Evolutionary conservation across 2,329 filamentous ascomycete species (phyloP), one percentile per base, ranked within the genome.

Genomic region (Paramyrothecium sp.): DNA sequence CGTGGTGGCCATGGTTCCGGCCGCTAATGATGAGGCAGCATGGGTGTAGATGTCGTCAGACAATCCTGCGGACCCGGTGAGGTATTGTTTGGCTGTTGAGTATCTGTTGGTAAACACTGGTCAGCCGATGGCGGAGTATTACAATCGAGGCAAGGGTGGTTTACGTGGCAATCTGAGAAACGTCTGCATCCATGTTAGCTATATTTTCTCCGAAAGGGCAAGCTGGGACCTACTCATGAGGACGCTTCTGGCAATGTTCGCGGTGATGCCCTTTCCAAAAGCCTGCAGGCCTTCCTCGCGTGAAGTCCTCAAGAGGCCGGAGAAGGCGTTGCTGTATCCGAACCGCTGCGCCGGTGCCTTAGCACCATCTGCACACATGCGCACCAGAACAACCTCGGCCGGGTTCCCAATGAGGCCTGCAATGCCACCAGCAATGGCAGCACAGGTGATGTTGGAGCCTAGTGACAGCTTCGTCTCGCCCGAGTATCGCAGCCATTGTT

Each of bases 331-430:
- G 0, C 69, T 62, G 55, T 78, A 78, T 5, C 57, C 59, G 51
- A 75, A 76, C n/a, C 72, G 68, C 53, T 78, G 67, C 0, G 61
- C 60, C 0, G 64, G 60, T 1, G 67, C 56, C 58, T 73, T 77
- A 0, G 77, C 77, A 1, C 75, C 77, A 61, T 79, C 77, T 16
- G 76, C 73, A 57, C 76, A 78, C 77, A 79, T 79, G 7, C 77
- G 67, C 0, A 79, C 76, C 5, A 79, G 70, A 1, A 78, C 69
- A 0, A 77, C 71, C 59, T 79, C 77, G 12, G 77, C 73, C 3
- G 76, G 77, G 22, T 79, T 79, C n/a, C 76, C 76, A 3, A 79
- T 64, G n/a, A 78, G 44, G 17, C 76, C 76, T 1, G 76, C 76
- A 19, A 77, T 64, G 8, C 76, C 75, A 13, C 76, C 76, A 0